Evolutionary conservation across 371 early-diverging fungal species (phyloP), one percentile per base, ranked within the genome.

Genomic region (Circinella minor): DNA sequence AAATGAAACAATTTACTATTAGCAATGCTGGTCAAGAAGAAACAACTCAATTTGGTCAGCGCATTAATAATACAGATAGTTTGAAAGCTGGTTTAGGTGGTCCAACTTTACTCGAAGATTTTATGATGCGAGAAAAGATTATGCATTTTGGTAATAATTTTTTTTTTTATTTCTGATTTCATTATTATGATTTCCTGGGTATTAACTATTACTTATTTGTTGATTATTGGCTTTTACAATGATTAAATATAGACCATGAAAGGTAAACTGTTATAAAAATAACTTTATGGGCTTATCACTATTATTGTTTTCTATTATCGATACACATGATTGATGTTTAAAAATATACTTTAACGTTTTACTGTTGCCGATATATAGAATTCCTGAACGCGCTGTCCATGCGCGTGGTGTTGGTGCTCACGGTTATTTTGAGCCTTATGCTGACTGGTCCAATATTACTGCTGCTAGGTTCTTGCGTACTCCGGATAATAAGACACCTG

Each of bases 381-480:
- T 88, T 38, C 86, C 89, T 54, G 87, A 89, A 63, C 72, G 85
- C 43, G 86, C 78, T 20, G 86, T 87, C 36, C 86, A 88, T 71
- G 87, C 88, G 13, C 61, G 83, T 36, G 89, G 88, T 9, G 71
- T 78, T 2, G 89, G 83, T 65, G 87, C 82, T 15, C 85, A 85
- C 55, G 90, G 89, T 13, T 84, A 82, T 68, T 86, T 88, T 71
- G 82, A 86, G 67, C 54, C 79, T 10, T 84, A 84, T 55, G 70
- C 67, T 14, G 78, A 81, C 37, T 74, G 74, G 70, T 79, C 85
- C 11, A 68, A 80, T 43, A n/a, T 80, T 38, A 86, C 89, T 13
- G 76, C 79, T 14, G 86, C 86, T 4, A 74, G 72, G 13, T 82
- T 84, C 66, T 67, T 87, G n/a, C 63, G 68, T 8, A 61, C 67